Evolutionary conservation across 129 eudicot genomes (phyloP).

Genomic region (Arctium minus): DNA sequence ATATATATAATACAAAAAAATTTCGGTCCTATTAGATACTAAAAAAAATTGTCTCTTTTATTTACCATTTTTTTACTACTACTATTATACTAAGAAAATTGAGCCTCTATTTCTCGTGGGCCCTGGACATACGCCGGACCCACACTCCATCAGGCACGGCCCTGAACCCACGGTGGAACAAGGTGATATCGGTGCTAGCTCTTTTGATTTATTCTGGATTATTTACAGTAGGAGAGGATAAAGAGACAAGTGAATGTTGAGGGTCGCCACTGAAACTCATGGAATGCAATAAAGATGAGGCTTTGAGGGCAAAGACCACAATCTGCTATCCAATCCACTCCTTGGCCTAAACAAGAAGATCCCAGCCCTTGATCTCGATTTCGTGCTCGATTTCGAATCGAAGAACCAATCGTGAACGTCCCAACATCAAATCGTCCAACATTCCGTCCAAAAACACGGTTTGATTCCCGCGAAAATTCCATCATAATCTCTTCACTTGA

Average conservation of each 20-base stretch:
- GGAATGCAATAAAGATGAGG: slow-evolving; percentile 99
- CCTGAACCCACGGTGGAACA: no score
- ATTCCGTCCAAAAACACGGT: slow-evolving; percentile 71
- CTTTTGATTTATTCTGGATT: background rate
- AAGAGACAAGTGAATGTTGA: slow-evolving; percentile 5
- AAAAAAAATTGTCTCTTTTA: no score
- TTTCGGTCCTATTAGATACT: no score
- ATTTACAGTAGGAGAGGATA: background rate
- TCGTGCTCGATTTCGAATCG: slow-evolving; percentile 2
- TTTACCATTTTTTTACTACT: no score
- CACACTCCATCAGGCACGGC: no score
- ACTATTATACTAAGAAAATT: no score
- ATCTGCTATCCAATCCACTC: slow-evolving; percentile 79
- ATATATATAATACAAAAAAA: no score
- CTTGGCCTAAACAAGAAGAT: slow-evolving; percentile 88
- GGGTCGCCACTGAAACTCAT: slow-evolving; percentile 33
- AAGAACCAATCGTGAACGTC: slow-evolving; percentile 85
- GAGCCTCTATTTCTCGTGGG: no score
- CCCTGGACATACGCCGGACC: no score
- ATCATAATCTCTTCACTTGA: slow-evolving; percentile 64
- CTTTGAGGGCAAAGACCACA: slow-evolving; percentile 80
- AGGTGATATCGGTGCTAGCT: no score
- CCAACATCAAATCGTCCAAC: slow-evolving; percentile 89
- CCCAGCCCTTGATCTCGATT: slow-evolving; percentile 39
- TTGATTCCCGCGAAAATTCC: slow-evolving; percentile 93